Evolutionary conservation across 202 grass and related monocot genomes (phyloP).

Genomic region (Setaria viridis): DNA sequence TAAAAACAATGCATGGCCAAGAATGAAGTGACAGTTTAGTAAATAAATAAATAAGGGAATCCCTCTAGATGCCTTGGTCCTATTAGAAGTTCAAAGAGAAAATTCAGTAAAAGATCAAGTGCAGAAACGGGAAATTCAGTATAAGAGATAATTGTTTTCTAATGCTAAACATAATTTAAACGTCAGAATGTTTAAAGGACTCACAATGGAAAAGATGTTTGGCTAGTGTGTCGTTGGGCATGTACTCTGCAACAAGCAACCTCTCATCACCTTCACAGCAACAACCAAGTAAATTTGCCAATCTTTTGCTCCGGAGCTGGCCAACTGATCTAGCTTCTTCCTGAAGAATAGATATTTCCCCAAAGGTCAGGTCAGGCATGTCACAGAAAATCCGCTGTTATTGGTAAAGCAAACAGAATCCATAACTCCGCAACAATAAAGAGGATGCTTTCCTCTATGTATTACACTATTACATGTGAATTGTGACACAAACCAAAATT

Average conservation of each 20-base stretch:
- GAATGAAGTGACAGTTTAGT: background rate
- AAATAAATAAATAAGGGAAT: background rate
- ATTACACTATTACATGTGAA: background rate
- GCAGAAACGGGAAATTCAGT: background rate
- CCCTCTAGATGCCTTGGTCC: background rate
- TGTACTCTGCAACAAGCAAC: slow-evolving; percentile 97
- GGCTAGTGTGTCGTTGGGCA: slow-evolving; percentile 96
- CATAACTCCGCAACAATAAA: background rate
- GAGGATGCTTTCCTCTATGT: background rate
- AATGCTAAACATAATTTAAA: slow-evolving; percentile 17
- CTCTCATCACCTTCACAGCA: slow-evolving; percentile 97
- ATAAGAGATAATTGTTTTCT: slow-evolving; percentile 28
- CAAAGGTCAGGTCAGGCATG: slow-evolving; percentile 10
- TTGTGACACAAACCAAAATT: slow-evolving; percentile 6
- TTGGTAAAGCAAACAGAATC: slow-evolving; percentile 4
- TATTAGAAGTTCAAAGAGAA: slow-evolving; percentile 12
- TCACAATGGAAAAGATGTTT: slow-evolving; percentile 99
- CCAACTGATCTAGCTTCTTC: slow-evolving; percentile 95
- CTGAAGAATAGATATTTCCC: slow-evolving; percentile 56
- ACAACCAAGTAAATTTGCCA: slow-evolving; percentile 94
- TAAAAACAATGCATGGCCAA: slow-evolving; percentile 5
- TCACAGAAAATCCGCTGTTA: slow-evolving; percentile 17
- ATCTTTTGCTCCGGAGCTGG: slow-evolving; percentile 82
- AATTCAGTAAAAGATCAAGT: background rate
- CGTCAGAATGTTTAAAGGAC: slow-evolving; percentile 35